phyloP scores from a whole-genome alignment of 345 rosid genomes.

The Clarkia xantiana region DNA sequence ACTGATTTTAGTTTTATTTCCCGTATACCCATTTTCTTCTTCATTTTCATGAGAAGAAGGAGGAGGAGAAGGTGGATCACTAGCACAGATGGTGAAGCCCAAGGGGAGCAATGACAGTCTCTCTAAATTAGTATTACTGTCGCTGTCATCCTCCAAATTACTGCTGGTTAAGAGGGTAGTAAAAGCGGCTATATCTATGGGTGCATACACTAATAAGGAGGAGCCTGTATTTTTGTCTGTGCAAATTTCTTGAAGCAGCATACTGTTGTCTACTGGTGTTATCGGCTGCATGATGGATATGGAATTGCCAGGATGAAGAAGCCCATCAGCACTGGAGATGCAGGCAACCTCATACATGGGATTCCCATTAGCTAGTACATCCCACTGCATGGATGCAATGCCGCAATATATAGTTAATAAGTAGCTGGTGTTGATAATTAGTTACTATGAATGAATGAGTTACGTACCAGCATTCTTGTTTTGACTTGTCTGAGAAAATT shows the following conservation, averaged over 20 bases:
- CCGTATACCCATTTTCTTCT: not conserved
- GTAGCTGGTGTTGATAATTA: not conserved
- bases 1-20: not conserved
- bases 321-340: constrained; percentile 21
- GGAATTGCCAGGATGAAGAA: constrained; percentile 26
- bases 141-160: constrained; percentile 13
- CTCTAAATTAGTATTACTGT: too few relatives aligned
- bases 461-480: constrained; percentile 29
- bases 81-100: constrained; percentile 47
- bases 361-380: constrained; percentile 30
- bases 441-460: not conserved
- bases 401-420: not conserved
- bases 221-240: constrained; percentile 23
- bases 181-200: constrained; percentile 26
- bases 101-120: constrained; percentile 46
- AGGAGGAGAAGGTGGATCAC: constrained; percentile 13
- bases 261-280: constrained; percentile 4
- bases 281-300: constrained; percentile 20
- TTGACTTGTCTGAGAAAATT: constrained; percentile 21
- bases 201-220: constrained; percentile 46
- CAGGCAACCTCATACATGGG: constrained; percentile 29
- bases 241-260: constrained; percentile 50
- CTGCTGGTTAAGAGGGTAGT: constrained; percentile 19
- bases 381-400: constrained; percentile 46
- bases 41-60: constrained; percentile 4